Base-by-base conservation (phyloP, 768 basidiomycete genomes). In the Strobilomyces dryophilus region DNA sequence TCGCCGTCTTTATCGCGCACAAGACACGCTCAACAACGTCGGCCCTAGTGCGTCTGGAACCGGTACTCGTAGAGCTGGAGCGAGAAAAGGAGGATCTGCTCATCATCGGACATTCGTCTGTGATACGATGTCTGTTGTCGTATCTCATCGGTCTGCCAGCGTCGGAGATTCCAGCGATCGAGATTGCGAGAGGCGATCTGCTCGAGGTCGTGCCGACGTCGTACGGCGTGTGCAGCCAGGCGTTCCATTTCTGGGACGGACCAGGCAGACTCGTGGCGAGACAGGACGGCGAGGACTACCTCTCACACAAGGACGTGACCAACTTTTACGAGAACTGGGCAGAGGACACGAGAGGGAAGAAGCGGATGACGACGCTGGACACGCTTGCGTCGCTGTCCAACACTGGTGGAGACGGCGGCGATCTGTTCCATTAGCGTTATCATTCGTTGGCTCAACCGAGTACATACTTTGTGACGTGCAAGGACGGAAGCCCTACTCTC, bases 41-140 rank as follows among this genome's bases (percentile, higher is more conserved):
- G 4, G 9, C 42, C n/a, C 1, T 63, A 95, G 94, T 97, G 49
- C 92, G 95, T 39, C 73, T 98, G n/a, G 95, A 98, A 66, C 92
- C 92, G 0, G 80, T 87, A 29, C 79, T 98, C 31, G 85, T 98
- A 66, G 97, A 99, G 69, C 77, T 98, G 17, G 97, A 98, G 72
- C 82, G 95, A 49, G 89, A 93, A 69, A 84, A 89, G 63, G 92
- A 97, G 62, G 97, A 98, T 71, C 74, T 99, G 5, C 77, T 99
- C 36, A 98, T 99, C 70, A 92, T 98, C 60, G 95, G 93, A 1
- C 95, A 98, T 67, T 92, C 95, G 15, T 95, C 93, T 37, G 97
- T 98, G 66, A 97, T 98, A 62, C 85, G 97, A 17, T 99, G 97
- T 73, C 77, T 99, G 53, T 81, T 98, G 42, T 87, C 94, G 3